phyloP scores from a whole-genome alignment of 306 rosid genomes.

The Lotus japonicus region DNA sequence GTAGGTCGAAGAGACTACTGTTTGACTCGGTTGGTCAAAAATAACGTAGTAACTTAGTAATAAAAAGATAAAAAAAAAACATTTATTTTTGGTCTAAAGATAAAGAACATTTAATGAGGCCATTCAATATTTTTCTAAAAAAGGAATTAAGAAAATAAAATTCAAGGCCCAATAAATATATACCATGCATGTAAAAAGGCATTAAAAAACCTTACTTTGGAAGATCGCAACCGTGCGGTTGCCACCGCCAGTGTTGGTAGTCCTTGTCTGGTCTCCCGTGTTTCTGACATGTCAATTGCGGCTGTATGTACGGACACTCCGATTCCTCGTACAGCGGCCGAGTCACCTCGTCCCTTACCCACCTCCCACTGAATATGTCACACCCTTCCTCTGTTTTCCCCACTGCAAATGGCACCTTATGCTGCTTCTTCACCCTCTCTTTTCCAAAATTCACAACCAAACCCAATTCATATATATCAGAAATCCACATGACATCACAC shows the following conservation, averaged over 20 bases:
- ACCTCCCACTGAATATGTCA: conserved; percentile 68
- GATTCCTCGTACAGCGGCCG: conserved; percentile 79
- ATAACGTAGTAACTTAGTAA: no score
- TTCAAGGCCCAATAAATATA: no score
- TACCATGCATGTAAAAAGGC: no score
- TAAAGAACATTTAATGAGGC: no score
- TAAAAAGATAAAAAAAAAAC: no score
- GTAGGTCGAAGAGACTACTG: no score
- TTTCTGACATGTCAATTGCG: conserved; percentile 80
- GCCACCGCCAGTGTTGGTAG: conserved; percentile 86
- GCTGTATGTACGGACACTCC: conserved; percentile 96
- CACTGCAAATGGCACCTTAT: conserved; percentile 49
- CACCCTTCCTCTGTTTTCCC: conserved; percentile 57
- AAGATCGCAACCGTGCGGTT: conserved; percentile 78
- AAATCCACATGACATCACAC: no score
- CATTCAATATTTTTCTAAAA: no score
- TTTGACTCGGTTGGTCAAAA: no score
- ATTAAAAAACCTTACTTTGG: conserved; percentile 42
- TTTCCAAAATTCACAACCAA: neutral
- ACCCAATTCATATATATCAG: neutral
- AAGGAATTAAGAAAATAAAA: no score
- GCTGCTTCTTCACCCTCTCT: conserved; percentile 37
- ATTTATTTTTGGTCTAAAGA: no score
- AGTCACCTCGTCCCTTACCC: conserved; percentile 72
- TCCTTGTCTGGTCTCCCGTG: conserved; percentile 81